Evolutionary conservation across 352 stramenopile species (phyloP), one percentile per base, ranked within the genome.

Genomic region (Chrysophaeum taylorii): DNA sequence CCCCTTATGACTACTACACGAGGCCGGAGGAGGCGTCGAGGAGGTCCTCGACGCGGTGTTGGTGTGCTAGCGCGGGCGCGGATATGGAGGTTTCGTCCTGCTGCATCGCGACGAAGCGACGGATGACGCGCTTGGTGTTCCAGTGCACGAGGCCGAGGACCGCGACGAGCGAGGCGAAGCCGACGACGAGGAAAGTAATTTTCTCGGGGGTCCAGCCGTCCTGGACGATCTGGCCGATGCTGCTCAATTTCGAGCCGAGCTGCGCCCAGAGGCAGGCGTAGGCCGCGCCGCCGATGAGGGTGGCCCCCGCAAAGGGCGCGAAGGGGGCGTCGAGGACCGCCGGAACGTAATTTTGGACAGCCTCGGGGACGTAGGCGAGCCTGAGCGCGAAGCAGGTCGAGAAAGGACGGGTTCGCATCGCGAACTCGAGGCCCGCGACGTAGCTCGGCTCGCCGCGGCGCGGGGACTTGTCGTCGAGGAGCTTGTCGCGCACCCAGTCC

Each of bases 351-450:
- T 63, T 63, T 23, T 63, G 52, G 4, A 63, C 33, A 15, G 52
- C 52, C 33, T 63, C 52, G 7, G 52, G 52, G 9, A 63, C 52
- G 33, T 63, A 63, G 27, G 52, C 52, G 27, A 63, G 52, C 9
- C 52, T 7, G 7, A 63, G 52, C 25, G 52, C 52, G 27, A 63
- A 23, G 33, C 52, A 63, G 27, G 52, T 63, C 52, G 9, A 7
- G 29, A 36, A 36, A 15, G 52, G 52, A 25, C 27, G 9, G 5
- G 2, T 2, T 2, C 7, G 25, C 9, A 63, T 9, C 29, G 52
- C n/a, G 9, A 63, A 15, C 33, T 35, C 52, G 2, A 63, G 33
- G 29, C 52, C 52, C 33, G 9, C 9, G 5, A 63, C 2, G 33
- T 63, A 63, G 52, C 52, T 31, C 18, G 9, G 5, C 48, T 60